Evolutionary conservation across 169 alveolate genomes (phyloP).

Genomic region (Fabrea salina): DNA sequence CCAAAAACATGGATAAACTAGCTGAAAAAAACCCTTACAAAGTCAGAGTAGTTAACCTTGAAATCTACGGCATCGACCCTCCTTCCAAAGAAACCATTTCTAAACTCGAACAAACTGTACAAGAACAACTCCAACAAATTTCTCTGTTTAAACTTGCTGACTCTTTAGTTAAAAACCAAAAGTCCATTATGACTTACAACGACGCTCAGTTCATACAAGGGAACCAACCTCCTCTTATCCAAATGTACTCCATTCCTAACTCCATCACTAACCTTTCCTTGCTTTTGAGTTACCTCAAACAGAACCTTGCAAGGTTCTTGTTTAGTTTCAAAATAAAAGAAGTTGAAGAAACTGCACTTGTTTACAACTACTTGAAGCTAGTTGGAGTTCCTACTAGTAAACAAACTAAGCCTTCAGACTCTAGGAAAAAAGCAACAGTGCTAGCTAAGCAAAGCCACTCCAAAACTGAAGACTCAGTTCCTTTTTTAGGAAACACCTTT

Average conservation of each 20-base stretch:
- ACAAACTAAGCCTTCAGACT: too few species aligned
- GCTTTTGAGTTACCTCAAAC: background rate
- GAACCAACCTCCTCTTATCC: background rate
- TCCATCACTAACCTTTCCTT: background rate
- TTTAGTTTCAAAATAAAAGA: background rate
- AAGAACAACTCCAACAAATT: background rate
- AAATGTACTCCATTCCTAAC: background rate
- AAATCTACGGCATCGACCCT: slow-evolving; percentile 4
- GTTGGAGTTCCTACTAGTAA: background rate
- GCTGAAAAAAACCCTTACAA: background rate
- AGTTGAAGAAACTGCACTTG: background rate
- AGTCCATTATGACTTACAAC: background rate
- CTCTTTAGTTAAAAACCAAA: background rate
- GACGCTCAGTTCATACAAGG: slow-evolving; percentile 1
- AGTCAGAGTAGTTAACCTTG: background rate
- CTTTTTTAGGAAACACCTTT: slow-evolving; percentile 21
- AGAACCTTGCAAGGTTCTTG: background rate
- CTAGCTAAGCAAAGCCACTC: background rate
- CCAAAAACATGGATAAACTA: background rate
- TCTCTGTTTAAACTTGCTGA: slow-evolving; percentile 1
- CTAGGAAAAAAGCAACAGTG: too few species aligned
- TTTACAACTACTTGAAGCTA: slow-evolving; percentile 1
- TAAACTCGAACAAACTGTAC: background rate
- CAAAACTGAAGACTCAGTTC: background rate
- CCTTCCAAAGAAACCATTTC: background rate